Evolutionary conservation across 345 rosid species (phyloP).

Genomic region (Camelina laxa): DNA sequence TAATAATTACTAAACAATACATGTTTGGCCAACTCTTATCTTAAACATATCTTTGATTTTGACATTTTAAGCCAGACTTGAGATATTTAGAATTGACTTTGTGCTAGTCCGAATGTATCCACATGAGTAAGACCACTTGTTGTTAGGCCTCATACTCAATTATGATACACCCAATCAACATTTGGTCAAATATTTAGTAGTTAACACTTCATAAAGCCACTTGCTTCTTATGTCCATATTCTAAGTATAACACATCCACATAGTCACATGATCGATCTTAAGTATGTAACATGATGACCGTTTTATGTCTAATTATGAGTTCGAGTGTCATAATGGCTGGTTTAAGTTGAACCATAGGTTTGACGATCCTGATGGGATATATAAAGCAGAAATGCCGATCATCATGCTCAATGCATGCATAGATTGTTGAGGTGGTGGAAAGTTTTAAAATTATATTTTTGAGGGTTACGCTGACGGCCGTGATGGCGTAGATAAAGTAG

Average conservation of each 20-base stretch:
- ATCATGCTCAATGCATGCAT: background rate
- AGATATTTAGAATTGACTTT: no score
- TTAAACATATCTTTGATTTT: no score
- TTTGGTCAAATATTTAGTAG: no score
- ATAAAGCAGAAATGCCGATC: background rate
- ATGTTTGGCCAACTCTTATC: background rate
- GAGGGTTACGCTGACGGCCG: background rate
- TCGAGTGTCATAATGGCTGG: background rate
- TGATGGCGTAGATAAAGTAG: no score
- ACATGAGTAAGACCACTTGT: no score
- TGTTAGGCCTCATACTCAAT: no score
- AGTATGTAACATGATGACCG: background rate
- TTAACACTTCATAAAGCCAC: background rate
- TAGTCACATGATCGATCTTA: no score
- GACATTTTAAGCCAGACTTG: no score
- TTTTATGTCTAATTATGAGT: background rate
- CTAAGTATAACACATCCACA: no score
- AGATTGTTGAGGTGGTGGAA: background rate
- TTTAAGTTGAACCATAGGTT: background rate
- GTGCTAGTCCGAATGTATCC: no score
- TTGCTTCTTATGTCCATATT: background rate
- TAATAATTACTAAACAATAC: no score
- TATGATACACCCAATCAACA: no score
- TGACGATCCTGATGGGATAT: background rate
- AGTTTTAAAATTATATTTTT: background rate